A percentile compares a stretch with the other conserved stretches of the same genome.
These are phyloP conservation scores for Lagenidium giganteum DNA, from an alignment of 352 stramenopile species.

Conservation along the genomic window DNA sequence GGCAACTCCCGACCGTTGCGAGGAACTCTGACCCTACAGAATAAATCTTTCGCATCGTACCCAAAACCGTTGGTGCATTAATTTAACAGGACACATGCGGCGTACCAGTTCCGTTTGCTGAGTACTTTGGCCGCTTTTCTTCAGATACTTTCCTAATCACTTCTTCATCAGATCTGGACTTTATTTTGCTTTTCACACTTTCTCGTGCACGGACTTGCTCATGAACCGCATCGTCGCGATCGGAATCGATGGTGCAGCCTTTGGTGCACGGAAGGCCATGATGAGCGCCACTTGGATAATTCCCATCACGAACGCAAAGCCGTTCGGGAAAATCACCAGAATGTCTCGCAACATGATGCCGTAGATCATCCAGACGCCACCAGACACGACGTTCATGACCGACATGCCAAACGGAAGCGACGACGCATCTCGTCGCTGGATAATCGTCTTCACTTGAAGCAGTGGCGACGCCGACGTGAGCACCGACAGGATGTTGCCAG, in stretches of 20 bases:
- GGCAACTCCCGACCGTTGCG: no score
- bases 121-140: no score
- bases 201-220: slow-evolving; percentile 18
- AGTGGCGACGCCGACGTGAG: slow-evolving; percentile 65
- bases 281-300: slow-evolving; percentile 68
- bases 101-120: no score
- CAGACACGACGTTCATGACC: slow-evolving; percentile 69
- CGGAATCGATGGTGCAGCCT: slow-evolving; percentile 16
- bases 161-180: no score
- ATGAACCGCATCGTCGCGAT: not conserved
- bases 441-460: slow-evolving; percentile 61
- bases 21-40: no score
- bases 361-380: slow-evolving; percentile 63
- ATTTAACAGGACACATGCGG: no score
- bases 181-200: slow-evolving; percentile 7
- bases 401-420: slow-evolving; percentile 74
- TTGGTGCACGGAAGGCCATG: slow-evolving; percentile 32
- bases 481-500: slow-evolving; percentile 66
- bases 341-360: slow-evolving; percentile 56
- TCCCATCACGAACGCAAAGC: slow-evolving; percentile 65
- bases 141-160: no score
- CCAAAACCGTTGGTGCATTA: no score
- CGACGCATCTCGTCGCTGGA: slow-evolving; percentile 58
- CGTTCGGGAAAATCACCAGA: slow-evolving; percentile 66
- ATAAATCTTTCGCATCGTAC: no score